Base-by-base conservation (phyloP, 257 asterid genomes). In the Nicotiana sylvestris region DNA sequence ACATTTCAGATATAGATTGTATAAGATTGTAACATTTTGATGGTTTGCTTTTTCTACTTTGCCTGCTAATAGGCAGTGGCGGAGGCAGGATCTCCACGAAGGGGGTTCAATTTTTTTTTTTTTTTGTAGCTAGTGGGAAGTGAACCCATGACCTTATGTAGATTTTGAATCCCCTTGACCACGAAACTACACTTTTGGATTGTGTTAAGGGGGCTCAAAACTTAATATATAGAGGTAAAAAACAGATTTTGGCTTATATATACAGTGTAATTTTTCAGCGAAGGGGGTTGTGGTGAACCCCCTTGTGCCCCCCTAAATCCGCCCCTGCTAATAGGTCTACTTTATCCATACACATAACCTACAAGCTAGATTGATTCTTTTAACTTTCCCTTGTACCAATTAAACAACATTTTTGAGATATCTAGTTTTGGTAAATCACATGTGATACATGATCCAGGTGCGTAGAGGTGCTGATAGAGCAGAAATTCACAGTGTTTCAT, bases 381-480 rank as follows among this genome's bases (percentile, higher is more conserved):
- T 76, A 51, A 51, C 49, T 76, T 51, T 29, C 46, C 65, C 12
- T 25, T 51, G 80, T 33, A 51, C 64, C 65, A 51, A 51, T 29
- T 51, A 51, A 29, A 30, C 29, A 51, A 25, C 55, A 37, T 16
- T 76, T 29, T 51, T 76, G 65, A 76, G 46, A 51, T 76, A 27
- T 29, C 46, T 76, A 74, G 39, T 76, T 76, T 53, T 76, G 65
- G 64, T 9, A 51, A 76, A 76, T 76, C 64, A 76, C 65, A 15
- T 3, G 43, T 7, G 62, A 51, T 17, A 35, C 51, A 16, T 51
- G 80, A 51, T 32, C 51, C 84, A 95, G 99, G 98, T 95, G 49
- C 97, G 99, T 83, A 90, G 99, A 89, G 99, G 99, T 60, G 90
- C 82, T 25, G 98, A 93, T 87, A 89, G 85, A 91, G 98, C 99